phyloP scores from a whole-genome alignment of 2,329 filamentous ascomycete species.

The Ophiostoma sp. region DNA sequence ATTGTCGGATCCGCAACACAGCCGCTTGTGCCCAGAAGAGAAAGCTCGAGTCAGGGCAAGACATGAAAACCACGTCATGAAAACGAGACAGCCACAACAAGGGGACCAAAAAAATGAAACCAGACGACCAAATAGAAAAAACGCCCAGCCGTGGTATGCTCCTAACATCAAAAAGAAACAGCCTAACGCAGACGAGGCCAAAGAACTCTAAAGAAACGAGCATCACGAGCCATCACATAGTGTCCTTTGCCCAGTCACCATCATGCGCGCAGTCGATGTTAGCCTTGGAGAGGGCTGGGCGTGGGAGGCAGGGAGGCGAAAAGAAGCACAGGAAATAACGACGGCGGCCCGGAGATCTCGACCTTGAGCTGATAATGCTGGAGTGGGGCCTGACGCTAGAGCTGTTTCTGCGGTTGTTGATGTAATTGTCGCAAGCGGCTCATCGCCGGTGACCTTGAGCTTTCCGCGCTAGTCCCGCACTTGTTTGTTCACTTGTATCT shows the following conservation, averaged over 20 bases:
- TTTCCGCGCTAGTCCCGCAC: not conserved
- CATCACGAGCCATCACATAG: not conserved
- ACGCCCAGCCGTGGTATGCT: not conserved
- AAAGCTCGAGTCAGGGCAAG: not conserved
- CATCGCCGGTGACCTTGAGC: not conserved
- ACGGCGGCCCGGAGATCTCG: not conserved
- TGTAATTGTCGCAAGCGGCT: not conserved
- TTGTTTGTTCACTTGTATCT: not conserved
- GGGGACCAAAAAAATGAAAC: not conserved
- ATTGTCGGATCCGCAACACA: constrained; percentile 2
- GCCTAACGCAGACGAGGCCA: not conserved
- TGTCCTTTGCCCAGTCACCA: not conserved
- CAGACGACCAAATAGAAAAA: not conserved
- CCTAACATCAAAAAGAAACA: not conserved
- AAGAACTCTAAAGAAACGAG: not conserved
- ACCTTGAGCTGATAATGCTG: not conserved
- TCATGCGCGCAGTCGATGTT: not conserved
- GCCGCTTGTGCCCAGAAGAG: constrained; percentile 4
- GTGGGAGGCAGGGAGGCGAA: not conserved
- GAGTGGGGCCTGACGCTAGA: not conserved
- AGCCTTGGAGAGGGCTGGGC: not conserved
- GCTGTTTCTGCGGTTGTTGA: not conserved
- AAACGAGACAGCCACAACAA: not conserved
- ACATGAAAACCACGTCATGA: not conserved
- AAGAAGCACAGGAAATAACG: not conserved